Evolutionary conservation across 208 protist genomes (phyloP).

Genomic region (Acanthamoeba sp.): DNA sequence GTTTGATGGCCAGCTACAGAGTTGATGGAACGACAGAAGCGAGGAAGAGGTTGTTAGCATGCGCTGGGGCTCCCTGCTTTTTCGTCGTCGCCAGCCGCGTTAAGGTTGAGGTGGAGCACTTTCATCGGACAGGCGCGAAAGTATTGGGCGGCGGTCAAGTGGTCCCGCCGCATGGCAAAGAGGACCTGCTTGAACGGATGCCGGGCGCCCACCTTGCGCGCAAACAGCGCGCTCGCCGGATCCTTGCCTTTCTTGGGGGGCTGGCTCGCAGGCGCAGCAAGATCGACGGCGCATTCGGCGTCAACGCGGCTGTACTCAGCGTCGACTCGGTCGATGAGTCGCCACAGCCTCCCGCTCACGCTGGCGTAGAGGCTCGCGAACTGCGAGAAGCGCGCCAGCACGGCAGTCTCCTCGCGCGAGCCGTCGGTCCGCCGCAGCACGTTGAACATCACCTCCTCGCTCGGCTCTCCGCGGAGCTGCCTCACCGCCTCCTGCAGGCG

Average conservation of each 20-base stretch:
- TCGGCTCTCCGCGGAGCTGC: neutral
- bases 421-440: neutral
- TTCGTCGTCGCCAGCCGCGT: neutral
- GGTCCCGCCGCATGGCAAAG: conserved; percentile 8
- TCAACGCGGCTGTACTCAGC: neutral
- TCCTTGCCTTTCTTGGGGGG: neutral
- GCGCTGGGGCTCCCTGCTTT: too few species aligned
- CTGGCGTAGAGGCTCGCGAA: neutral
- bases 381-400: neutral
- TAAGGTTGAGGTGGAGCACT: neutral
- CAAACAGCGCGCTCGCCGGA: neutral
- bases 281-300: neutral
- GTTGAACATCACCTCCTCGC: neutral
- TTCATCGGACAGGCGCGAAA: neutral
- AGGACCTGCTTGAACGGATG: conserved; percentile 30
- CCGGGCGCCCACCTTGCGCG: neutral
- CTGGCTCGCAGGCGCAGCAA: too few species aligned
- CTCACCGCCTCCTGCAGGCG: neutral
- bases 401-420: neutral
- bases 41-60: too few species aligned
- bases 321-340: neutral
- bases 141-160: neutral
- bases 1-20: too few species aligned
- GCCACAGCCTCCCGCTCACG: neutral
- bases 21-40: too few species aligned